These are phyloP conservation scores for Phanerochaete carnosa DNA, from an alignment of 768 basidiomycete genomes.

Conservation along the genomic window DNA sequence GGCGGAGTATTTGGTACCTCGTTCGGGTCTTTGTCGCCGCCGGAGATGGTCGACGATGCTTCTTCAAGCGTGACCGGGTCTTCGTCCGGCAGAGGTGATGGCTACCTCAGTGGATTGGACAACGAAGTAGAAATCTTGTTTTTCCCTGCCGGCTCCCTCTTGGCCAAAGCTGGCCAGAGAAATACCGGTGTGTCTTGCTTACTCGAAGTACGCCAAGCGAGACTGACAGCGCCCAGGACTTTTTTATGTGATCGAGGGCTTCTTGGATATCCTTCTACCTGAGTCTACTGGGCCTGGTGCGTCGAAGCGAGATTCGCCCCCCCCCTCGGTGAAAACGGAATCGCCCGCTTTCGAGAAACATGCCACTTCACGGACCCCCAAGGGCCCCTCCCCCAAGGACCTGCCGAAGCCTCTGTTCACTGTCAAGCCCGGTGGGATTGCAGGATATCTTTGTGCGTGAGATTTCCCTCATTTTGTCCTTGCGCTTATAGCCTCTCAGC, in stretches of 20 bases:
- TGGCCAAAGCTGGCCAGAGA: slow-evolving; percentile 87
- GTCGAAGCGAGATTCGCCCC: slow-evolving; percentile 11
- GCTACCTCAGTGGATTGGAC: slow-evolving; percentile 79
- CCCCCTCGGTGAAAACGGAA: slow-evolving; percentile 6
- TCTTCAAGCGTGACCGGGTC: slow-evolving; percentile 64
- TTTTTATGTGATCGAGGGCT: slow-evolving; percentile 95
- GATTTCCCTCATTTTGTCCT: background rate
- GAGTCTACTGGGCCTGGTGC: slow-evolving; percentile 13
- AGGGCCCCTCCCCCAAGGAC: slow-evolving; percentile 25
- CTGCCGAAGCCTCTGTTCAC: slow-evolving; percentile 80
- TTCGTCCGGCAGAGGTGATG: slow-evolving; percentile 44
- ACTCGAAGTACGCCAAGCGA: background rate
- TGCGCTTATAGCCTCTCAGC: slow-evolving; percentile 39
- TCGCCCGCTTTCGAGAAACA: slow-evolving; percentile 10
- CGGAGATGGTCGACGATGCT: slow-evolving; percentile 69
- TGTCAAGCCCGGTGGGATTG: slow-evolving; percentile 96
- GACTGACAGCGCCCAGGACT: slow-evolving; percentile 44
- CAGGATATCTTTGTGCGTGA: slow-evolving; percentile 82
- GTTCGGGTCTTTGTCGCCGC: slow-evolving; percentile 69
- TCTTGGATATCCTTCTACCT: slow-evolving; percentile 87
- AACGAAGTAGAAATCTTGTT: slow-evolving; percentile 97
- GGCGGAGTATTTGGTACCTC: slow-evolving; percentile 53
- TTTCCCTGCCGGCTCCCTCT: slow-evolving; percentile 80
- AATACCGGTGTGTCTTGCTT: slow-evolving; percentile 62
- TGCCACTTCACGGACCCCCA: slow-evolving; percentile 1